Evolutionary conservation across 805 yeast species (phyloP).

Genomic region (Starmerella sirachaensis): DNA sequence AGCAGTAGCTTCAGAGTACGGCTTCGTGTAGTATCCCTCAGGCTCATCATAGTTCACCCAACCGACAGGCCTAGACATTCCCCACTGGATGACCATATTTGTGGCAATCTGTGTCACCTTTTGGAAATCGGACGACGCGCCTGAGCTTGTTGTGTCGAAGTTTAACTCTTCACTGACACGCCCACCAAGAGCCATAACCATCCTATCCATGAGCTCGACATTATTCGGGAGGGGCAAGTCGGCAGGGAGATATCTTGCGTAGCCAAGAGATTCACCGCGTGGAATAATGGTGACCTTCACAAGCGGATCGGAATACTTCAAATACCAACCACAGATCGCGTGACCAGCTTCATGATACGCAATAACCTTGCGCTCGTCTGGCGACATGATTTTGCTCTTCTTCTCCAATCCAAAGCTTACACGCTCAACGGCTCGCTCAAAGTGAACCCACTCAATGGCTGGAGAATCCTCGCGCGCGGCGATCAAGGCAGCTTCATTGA

Average conservation of each 20-base stretch:
- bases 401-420: slow-evolving; percentile 94
- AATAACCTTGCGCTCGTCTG: slow-evolving; percentile 78
- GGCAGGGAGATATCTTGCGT: slow-evolving; percentile 93
- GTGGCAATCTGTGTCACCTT: slow-evolving; percentile 91
- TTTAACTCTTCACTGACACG: slow-evolving; percentile 92
- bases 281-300: slow-evolving; percentile 94
- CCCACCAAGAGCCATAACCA: slow-evolving; percentile 97
- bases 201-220: slow-evolving; percentile 71
- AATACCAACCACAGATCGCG: slow-evolving; percentile 95
- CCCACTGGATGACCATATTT: slow-evolving; percentile 81
- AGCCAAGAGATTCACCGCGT: slow-evolving; percentile 92
- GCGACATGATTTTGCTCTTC: slow-evolving; percentile 69
- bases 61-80: slow-evolving; percentile 88
- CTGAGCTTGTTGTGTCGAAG: slow-evolving; percentile 84
- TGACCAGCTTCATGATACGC: slow-evolving; percentile 99
- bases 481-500: slow-evolving; percentile 93
- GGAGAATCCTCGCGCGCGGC: slow-evolving; percentile 77
- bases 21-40: slow-evolving; percentile 62
- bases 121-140: slow-evolving; percentile 93
- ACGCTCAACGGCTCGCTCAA: slow-evolving; percentile 93
- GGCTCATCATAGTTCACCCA: slow-evolving; percentile 62
- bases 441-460: slow-evolving; percentile 64
- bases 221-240: slow-evolving; percentile 72
- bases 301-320: slow-evolving; percentile 83
- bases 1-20: slow-evolving; percentile 82